phyloP scores from a whole-genome alignment of 2,329 filamentous ascomycete species.

The Colletotrichum acutatum region DNA sequence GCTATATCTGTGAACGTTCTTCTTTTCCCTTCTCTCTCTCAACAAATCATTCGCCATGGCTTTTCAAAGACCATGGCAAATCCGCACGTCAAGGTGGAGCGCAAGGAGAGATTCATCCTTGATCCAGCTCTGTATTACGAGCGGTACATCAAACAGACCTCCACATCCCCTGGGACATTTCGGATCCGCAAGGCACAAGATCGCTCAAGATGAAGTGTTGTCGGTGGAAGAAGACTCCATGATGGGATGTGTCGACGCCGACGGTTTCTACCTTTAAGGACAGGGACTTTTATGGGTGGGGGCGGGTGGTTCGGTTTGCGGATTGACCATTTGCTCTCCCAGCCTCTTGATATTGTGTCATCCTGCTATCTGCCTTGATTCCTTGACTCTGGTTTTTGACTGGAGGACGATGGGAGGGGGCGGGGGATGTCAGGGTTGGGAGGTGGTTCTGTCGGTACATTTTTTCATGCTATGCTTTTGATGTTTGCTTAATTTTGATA shows the following conservation, averaged over 20 bases:
- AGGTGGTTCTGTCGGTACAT: slow-evolving; percentile 57
- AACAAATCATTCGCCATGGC: slow-evolving; percentile 1
- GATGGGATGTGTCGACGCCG: slow-evolving; percentile 37
- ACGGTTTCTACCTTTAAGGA: slow-evolving; percentile 41
- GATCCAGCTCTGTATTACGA: slow-evolving; percentile 79
- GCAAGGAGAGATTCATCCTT: slow-evolving; percentile 81
- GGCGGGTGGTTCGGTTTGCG: slow-evolving; percentile 47
- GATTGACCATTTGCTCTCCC: slow-evolving; percentile 59
- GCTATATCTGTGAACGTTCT: not conserved
- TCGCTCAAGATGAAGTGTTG: slow-evolving; percentile 38
- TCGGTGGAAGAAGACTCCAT: slow-evolving; percentile 6
- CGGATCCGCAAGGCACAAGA: slow-evolving; percentile 20
- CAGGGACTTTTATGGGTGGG: slow-evolving; percentile 42
- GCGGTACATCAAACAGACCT: slow-evolving; percentile 67
- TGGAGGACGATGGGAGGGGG: slow-evolving; percentile 35
- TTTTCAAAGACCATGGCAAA: slow-evolving; percentile 11
- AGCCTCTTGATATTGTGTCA: slow-evolving; percentile 36
- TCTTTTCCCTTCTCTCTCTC: slow-evolving; percentile 13
- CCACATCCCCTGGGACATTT: slow-evolving; percentile 27
- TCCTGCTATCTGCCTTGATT: slow-evolving; percentile 50
- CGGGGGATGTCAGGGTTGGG: slow-evolving; percentile 48
- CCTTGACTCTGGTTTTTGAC: slow-evolving; percentile 34
- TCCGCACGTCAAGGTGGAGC: slow-evolving; percentile 81
- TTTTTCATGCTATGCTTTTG: slow-evolving; percentile 28
- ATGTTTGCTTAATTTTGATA: not conserved